These are phyloP conservation scores for Didymella exigua DNA, from an alignment of 2,329 filamentous ascomycete genomes.

Conservation along the genomic window DNA sequence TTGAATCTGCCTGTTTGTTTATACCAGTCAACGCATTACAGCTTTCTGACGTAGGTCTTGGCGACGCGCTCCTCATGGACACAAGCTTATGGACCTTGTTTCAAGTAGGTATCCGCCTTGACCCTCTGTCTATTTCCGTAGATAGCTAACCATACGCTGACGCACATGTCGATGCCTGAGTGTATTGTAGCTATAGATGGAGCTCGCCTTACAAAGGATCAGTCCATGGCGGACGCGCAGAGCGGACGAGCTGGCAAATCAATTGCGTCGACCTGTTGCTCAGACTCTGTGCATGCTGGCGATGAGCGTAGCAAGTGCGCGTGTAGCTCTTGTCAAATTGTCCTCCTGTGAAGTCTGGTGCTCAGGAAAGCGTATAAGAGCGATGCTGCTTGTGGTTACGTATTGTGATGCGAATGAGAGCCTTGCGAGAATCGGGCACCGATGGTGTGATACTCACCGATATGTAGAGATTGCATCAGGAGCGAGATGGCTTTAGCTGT, in stretches of 20 bases:
- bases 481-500: neutral
- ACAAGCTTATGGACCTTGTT: neutral
- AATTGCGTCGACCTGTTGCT: neutral
- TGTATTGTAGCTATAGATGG: neutral
- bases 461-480: neutral
- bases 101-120: neutral
- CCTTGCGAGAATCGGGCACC: neutral
- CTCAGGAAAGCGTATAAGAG: neutral
- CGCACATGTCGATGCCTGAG: neutral
- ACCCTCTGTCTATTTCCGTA: neutral
- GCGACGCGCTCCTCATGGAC: neutral
- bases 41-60: conserved; percentile 1
- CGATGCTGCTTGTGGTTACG: neutral
- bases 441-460: too few relatives aligned
- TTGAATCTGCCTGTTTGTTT: neutral
- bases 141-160: neutral
- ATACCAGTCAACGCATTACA: neutral
- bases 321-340: neutral
- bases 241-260: too few relatives aligned
- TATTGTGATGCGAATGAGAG: neutral
- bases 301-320: neutral
- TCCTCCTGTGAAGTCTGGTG: neutral
- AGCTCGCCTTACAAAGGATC: neutral
- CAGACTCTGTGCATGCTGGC: neutral
- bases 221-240: too few relatives aligned